phyloP scores from a whole-genome alignment of 169 alveolate genomes.

The Haemoproteus tartakovskyi region DNA sequence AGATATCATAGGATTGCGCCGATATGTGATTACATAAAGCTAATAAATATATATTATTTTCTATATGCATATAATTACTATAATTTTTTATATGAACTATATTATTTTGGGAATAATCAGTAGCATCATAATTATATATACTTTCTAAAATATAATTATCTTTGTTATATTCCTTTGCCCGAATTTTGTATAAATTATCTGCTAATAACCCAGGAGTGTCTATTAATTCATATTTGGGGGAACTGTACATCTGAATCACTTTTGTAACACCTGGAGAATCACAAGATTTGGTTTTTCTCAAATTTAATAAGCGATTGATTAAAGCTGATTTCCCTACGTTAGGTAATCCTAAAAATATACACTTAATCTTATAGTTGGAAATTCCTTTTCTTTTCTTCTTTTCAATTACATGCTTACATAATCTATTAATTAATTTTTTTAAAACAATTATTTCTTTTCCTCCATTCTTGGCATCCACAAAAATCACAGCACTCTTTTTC shows the following conservation, averaged over 20 bases:
- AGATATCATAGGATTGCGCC: slow-evolving; percentile 48
- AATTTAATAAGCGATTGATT: slow-evolving; percentile 76
- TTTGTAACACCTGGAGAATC: slow-evolving; percentile 80
- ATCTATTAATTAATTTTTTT: slow-evolving; percentile 70
- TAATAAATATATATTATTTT: slow-evolving; percentile 47
- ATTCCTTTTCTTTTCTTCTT: slow-evolving; percentile 68
- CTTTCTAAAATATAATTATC: slow-evolving; percentile 24
- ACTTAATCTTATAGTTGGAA: slow-evolving; percentile 72
- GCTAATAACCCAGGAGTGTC: slow-evolving; percentile 81
- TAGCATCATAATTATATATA: slow-evolving; percentile 16
- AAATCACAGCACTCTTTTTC: slow-evolving; percentile 70
- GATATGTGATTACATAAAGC: slow-evolving; percentile 62
- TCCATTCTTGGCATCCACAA: slow-evolving; percentile 75
- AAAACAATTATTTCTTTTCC: slow-evolving; percentile 68
- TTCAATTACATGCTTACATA: slow-evolving; percentile 67
- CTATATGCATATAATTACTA: slow-evolving; percentile 51
- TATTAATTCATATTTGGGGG: slow-evolving; percentile 69
- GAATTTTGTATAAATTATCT: slow-evolving; percentile 66
- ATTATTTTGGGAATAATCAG: slow-evolving; percentile 6
- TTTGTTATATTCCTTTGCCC: slow-evolving; percentile 25
- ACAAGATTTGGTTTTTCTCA: slow-evolving; percentile 75
- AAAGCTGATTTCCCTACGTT: slow-evolving; percentile 84
- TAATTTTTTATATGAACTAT: slow-evolving; percentile 24
- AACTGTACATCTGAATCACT: slow-evolving; percentile 51
- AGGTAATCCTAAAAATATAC: slow-evolving; percentile 81